Evolutionary conservation across 2,329 filamentous ascomycete genomes (phyloP).

Genomic region (Cladosporium sphaerospermum): DNA sequence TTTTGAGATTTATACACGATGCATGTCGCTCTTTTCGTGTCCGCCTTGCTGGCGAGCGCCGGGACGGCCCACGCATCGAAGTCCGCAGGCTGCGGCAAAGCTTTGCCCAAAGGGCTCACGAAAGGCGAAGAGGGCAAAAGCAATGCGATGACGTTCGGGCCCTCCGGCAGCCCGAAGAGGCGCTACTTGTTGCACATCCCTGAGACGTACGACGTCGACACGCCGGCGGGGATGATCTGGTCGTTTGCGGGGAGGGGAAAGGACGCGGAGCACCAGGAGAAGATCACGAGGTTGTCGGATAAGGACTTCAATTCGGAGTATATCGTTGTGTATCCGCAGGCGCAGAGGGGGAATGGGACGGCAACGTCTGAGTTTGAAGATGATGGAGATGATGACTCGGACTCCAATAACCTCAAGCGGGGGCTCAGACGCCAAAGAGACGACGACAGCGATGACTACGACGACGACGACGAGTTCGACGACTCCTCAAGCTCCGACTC

Average conservation of each 20-base stretch:
- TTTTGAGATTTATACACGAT: neutral
- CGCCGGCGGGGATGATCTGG: slow-evolving; percentile 38
- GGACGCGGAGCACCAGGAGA: slow-evolving; percentile 33
- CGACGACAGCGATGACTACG: neutral
- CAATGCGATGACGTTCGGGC: slow-evolving; percentile 18
- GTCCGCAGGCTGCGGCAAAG: slow-evolving; percentile 19
- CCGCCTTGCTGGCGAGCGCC: neutral
- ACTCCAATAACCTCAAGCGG: neutral
- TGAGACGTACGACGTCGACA: slow-evolving; percentile 33
- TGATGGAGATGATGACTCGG: neutral
- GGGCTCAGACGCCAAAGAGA: neutral
- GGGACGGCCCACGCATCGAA: neutral
- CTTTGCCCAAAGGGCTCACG: slow-evolving; percentile 15
- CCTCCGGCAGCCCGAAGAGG: slow-evolving; percentile 20
- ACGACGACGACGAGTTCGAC: neutral
- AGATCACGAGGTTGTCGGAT: slow-evolving; percentile 41
- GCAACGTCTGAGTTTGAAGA: neutral
- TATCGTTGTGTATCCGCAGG: slow-evolving; percentile 42
- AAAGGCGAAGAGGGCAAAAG: slow-evolving; percentile 17
- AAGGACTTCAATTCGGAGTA: slow-evolving; percentile 38
- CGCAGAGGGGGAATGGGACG: slow-evolving; percentile 19
- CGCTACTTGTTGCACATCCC: slow-evolving; percentile 36
- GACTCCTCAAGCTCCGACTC: neutral
- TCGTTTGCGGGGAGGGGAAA: slow-evolving; percentile 42
- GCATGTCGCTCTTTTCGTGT: neutral